Evolutionary conservation across 306 rosid genomes (phyloP), one percentile per base, ranked within the genome.

Genomic region (Trifolium repens): DNA sequence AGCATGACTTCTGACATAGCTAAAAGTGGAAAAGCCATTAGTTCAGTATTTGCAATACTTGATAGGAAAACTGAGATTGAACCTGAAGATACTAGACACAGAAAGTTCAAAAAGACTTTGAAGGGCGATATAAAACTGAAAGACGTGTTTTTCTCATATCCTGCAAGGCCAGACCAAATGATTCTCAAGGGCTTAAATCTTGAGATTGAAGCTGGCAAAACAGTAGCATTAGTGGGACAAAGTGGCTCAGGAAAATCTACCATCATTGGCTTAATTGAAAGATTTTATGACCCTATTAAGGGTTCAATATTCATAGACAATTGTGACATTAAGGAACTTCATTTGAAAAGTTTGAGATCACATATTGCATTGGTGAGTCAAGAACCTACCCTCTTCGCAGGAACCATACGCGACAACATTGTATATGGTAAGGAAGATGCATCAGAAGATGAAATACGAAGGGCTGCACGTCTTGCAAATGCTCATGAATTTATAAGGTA

Each of bases 171-270:
- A 16, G 88, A 89, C 3, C 96, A 87, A 72, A 73, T 84, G 93
- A 88, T 91, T 74, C 91, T 93, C 64, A 82, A 85, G 46, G 91
- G 87, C 8, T 78, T 88, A 3, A 84, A 34, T 84, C 87, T 88
- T 15, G 84, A 88, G 24, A 81, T 93, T 70, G 86, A 86, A 85
- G 90, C 91, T 14, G 91, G 91, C 22, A 86, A 78, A 65, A 88
- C 93, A 32, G 58, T 88, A 5, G 98, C 98, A 76, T 65, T 89
- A 17, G 96, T 91, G 9, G 97, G 97, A 76, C 91, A 85, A 5
- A 91, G 96, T 84, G 96, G 98, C 19, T 89, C 91, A 5, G 93
- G 97, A 58, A 91, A 93, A 80, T 93, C 98, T 58, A 93, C 96
- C 15, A 79, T 87, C 69, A 89, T 93, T 76, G 91, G 91, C 65